Base-by-base conservation (phyloP, 768 basidiomycete genomes). In the Lactifluus subvellereus region DNA sequence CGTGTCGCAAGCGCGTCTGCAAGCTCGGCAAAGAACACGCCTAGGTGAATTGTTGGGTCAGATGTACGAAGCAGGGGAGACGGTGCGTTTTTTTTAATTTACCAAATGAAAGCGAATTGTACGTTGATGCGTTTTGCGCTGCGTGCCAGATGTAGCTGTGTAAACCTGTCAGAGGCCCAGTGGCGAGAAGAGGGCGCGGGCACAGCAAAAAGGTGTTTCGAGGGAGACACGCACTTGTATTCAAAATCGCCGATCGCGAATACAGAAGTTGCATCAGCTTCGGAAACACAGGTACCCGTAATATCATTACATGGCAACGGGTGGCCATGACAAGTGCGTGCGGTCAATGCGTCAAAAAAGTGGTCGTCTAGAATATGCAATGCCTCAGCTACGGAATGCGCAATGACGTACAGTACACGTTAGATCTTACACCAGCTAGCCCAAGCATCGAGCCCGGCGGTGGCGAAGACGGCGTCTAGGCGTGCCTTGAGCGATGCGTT, bases 261-360 rank as follows among this genome's bases (percentile, higher is more conserved):
- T 2, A 78, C 77, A 27, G 58, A 64, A 16, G 69, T 68, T 8
- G 71, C 73, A 53, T 82, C 80, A 32, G 72, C 73, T 27, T 74
- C 71, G 2, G 76, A 72, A 30, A 82, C 74, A 61, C 80, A 82
- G 0, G 68, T 69, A 4, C 78, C 77, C 5, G 18, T 16, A 4
- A 70, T 73, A 14, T 71, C 59, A 60, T 80, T 82, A 62, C 80
- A 82, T 0, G 80, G 80, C 14, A 82, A 69, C 0, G 75, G 69
- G 58, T 78, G 78, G 2, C 75, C 76, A 58, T 78, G 69, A 64
- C 80, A 82, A 1, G 78, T 80, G 52, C 80, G 71, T 4, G 81
- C 79, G 18, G 73, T 77, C 69, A 82, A 79, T n/a, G 77, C 78
- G 67, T 82, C 80, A 67, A 82, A 82, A 72, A 76, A 82, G 60